A percentile compares a stretch with the other conserved stretches of the same genome.
Conservation (phyloP, 2,329 filamentous ascomycete species). For the Cytospora piceicola region DNA sequence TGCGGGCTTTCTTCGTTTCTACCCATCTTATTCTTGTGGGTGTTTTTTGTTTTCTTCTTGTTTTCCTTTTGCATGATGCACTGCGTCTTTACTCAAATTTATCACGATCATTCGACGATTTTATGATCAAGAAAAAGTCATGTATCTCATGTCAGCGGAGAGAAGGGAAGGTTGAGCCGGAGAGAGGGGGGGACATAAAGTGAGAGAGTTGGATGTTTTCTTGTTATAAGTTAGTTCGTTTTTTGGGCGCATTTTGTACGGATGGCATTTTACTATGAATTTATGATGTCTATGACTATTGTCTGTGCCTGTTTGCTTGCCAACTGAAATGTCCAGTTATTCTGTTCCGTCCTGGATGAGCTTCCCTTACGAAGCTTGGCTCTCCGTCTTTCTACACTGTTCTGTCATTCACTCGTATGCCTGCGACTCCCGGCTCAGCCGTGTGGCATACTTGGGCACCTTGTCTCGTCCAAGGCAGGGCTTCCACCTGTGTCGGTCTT, state of each 20-base stretch:
- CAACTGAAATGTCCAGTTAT: neutral
- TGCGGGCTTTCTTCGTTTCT: constrained; percentile 2
- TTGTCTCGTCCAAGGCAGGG: neutral
- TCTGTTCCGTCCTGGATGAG: neutral
- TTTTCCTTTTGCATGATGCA: constrained; percentile 10
- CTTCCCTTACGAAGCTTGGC: neutral
- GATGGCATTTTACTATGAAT: constrained; percentile 9
- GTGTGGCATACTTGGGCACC: no score
- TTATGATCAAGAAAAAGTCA: constrained; percentile 24
- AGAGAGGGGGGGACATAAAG: neutral
- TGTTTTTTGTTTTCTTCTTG: neutral
- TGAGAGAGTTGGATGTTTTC: neutral
- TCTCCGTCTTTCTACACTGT: neutral
- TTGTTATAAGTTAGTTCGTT: neutral
- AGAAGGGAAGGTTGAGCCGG: neutral
- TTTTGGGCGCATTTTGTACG: constrained; percentile 1
- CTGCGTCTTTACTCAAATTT: neutral
- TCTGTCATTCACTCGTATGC: no score
- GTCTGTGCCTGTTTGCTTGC: neutral
- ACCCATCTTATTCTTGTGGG: neutral
- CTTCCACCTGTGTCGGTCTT: neutral
- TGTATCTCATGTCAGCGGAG: constrained; percentile 8
- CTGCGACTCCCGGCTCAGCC: no score
- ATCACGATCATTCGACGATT: constrained; percentile 8
- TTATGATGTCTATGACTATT: constrained; percentile 7